Evolutionary conservation across 495 filamentous ascomycete genomes (phyloP), one percentile per base, ranked within the genome.

Genomic region (Penicillium lagena): DNA sequence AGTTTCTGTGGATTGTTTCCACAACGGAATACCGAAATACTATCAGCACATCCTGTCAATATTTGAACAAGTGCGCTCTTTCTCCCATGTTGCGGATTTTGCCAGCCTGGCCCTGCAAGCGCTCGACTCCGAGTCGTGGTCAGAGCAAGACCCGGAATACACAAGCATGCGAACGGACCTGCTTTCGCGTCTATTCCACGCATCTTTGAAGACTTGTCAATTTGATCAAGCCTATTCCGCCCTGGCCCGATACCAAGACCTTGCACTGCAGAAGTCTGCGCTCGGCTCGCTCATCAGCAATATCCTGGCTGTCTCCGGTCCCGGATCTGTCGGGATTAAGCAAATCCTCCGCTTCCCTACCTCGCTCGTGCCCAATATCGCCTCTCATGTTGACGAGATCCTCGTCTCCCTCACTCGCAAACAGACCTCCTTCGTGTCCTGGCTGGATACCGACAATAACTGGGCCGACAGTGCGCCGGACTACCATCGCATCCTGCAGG

Each of bases 161-260:
- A 30, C 47, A 14, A 53, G 43, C 40, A 47, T 65, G 35, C 59
- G 56, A 42, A 81, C 75, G 1, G 88, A 95, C 44, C 75, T 96
- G 49, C 83, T 91, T 15, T 80, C 77, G 27, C 85, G 89, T 22
- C 76, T 95, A 4, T 98, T 96, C 73, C 81, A 79, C 45, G 85
- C 89, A 13, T 80, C 86, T 9, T 64, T 91, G 29, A 75, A 86
- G 48, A 88, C 80, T 32, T 84, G 79, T 27, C 79, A 85, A 41
- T 96, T 87, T 51, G 82, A 88, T 38, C 74, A 87, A 32, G 93
- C 93, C 0, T 91, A 90, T 61, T 80, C 83, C 2, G 86, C 88
- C 0, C 70, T 97, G 29, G 74, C 79, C 12, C 73, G 80, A 33
- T 83, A 89, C 63, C 77, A 79, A 13, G 80, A 93, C 52, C 62